Evolutionary conservation across 805 yeast species (phyloP).

Genomic region (Wickerhamomyces mucosus): DNA sequence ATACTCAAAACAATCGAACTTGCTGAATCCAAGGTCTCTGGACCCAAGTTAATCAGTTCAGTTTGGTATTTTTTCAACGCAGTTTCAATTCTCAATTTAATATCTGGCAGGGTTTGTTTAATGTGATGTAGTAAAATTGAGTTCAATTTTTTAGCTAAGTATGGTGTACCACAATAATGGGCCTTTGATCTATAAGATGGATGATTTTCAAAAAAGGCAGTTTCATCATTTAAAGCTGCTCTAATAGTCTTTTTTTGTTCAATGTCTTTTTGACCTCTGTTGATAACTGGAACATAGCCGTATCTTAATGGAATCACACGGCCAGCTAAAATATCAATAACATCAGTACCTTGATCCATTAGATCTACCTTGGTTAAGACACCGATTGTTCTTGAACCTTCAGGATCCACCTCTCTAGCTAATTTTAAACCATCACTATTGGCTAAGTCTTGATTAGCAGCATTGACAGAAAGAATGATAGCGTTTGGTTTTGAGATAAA

Average conservation of each 20-base stretch:
- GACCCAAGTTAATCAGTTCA: slow-evolving; percentile 74
- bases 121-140: slow-evolving; percentile 85
- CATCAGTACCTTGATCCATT: slow-evolving; percentile 98
- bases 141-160: slow-evolving; percentile 84
- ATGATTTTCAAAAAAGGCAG: slow-evolving; percentile 74
- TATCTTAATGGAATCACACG: slow-evolving; percentile 90
- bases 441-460: slow-evolving; percentile 94
- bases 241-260: slow-evolving; percentile 80
- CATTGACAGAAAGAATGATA: slow-evolving; percentile 86
- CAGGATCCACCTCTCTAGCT: slow-evolving; percentile 97
- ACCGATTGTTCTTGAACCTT: slow-evolving; percentile 92
- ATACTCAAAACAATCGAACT: slow-evolving; percentile 82
- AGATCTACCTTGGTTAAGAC: slow-evolving; percentile 93
- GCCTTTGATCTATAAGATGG: slow-evolving; percentile 89
- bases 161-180: slow-evolving; percentile 98
- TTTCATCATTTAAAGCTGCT: slow-evolving; percentile 78
- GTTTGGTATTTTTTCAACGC: slow-evolving; percentile 76
- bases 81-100: slow-evolving; percentile 79
- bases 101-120: slow-evolving; percentile 82
- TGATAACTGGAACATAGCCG: slow-evolving; percentile 95
- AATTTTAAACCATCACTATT: slow-evolving; percentile 93
- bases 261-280: slow-evolving; percentile 95
- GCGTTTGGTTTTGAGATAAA: slow-evolving; percentile 95
- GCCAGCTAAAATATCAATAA: slow-evolving; percentile 89
- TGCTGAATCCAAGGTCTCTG: slow-evolving; percentile 83